Evolutionary conservation across 208 protist species (phyloP).

Genomic region (Zelonia costaricensis): DNA sequence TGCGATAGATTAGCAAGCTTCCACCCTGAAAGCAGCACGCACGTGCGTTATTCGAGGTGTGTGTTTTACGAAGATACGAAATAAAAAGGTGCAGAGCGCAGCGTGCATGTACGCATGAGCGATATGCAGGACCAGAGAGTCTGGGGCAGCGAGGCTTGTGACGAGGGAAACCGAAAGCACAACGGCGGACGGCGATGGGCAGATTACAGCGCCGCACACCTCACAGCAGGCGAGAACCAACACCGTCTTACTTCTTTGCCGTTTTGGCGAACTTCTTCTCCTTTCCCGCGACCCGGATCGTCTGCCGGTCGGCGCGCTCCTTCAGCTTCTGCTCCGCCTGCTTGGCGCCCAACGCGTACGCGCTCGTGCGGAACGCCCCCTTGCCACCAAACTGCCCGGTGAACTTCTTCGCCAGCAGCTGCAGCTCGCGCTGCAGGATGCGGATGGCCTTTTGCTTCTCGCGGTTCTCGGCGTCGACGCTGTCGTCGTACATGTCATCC

Average conservation of each 20-base stretch:
- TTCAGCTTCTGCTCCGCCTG: conserved; percentile 70
- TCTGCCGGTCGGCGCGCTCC: conserved; percentile 67
- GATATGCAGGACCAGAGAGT: too few species aligned
- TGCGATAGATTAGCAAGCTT: too few species aligned
- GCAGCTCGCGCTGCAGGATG: conserved; percentile 61
- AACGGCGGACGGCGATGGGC: too few species aligned
- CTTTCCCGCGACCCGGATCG: conserved; percentile 25
- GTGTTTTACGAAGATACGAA: too few species aligned
- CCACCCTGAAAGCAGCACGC: too few species aligned
- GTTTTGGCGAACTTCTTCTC: conserved; percentile 13
- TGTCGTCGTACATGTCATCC: conserved; percentile 84
- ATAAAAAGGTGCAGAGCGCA: too few species aligned
- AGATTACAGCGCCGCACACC: too few species aligned
- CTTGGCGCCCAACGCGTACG: conserved; percentile 69
- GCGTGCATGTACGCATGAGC: too few species aligned
- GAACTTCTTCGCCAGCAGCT: conserved; percentile 65
- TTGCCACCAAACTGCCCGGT: conserved; percentile 74
- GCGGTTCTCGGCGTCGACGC: conserved; percentile 65
- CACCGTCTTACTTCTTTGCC: not conserved
- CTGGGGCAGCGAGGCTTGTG: too few species aligned
- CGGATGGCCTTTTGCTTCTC: conserved; percentile 81
- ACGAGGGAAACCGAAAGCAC: too few species aligned
- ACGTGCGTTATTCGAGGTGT: too few species aligned
- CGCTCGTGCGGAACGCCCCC: conserved; percentile 81
- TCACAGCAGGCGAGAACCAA: too few species aligned